These are phyloP conservation scores for Globisporangium cystogenes DNA, from an alignment of 352 stramenopile genomes.

Conservation along the genomic window DNA sequence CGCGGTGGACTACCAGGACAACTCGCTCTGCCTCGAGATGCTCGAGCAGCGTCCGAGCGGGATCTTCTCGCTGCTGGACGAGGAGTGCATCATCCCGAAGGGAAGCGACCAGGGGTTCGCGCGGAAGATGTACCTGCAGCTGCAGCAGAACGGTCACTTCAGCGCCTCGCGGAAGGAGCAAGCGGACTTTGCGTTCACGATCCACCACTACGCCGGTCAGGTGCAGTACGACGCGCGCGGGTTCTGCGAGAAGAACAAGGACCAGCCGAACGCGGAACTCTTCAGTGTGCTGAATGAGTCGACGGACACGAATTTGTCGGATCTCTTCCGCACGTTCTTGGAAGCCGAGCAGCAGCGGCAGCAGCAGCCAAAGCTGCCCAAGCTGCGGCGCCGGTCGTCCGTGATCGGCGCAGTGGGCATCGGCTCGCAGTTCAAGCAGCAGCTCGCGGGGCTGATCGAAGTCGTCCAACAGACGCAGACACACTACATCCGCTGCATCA, in stretches of 20 bases:
- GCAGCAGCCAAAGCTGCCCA: constrained; percentile 32
- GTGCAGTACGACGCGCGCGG: constrained; percentile 69
- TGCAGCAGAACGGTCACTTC: constrained; percentile 55
- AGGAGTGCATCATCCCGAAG: constrained; percentile 82
- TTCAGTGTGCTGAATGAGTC: constrained; percentile 61
- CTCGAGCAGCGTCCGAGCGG: constrained; percentile 73
- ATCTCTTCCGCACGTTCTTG: constrained; percentile 74
- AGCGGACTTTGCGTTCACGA: constrained; percentile 63
- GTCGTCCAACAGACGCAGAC: constrained; percentile 94
- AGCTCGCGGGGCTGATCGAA: constrained; percentile 90
- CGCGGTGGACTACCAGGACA: constrained; percentile 68
- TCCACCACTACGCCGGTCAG: constrained; percentile 78
- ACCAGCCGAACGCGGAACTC: constrained; percentile 77
- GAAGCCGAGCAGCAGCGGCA: constrained; percentile 26
- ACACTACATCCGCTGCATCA: constrained; percentile 99
- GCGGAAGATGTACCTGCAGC: constrained; percentile 67
- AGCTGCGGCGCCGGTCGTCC: constrained; percentile 56
- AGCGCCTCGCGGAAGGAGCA: constrained; percentile 61
- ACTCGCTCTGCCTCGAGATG: constrained; percentile 74
- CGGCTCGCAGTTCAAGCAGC: constrained; percentile 91
- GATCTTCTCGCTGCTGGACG: constrained; percentile 79
- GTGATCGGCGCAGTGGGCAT: constrained; percentile 72
- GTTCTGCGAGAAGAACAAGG: constrained; percentile 89
- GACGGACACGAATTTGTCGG: constrained; percentile 42
- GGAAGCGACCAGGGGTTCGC: constrained; percentile 70